Base-by-base conservation (phyloP, 2,329 filamentous ascomycete species). In the Macroventuria anomochaeta region DNA sequence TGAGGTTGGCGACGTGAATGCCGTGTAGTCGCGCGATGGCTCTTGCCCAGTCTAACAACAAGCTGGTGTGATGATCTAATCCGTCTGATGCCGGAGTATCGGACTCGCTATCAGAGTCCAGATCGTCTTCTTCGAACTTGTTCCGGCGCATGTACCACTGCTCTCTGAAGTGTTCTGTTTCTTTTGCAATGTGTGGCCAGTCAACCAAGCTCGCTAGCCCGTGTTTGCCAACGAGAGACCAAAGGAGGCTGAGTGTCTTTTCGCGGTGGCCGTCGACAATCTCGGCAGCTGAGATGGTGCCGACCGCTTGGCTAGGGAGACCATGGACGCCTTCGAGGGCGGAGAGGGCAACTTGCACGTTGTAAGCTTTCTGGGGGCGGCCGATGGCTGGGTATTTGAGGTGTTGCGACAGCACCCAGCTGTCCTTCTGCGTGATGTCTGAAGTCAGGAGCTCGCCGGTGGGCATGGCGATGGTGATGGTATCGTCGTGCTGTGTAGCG, bases 251-350 rank as follows among this genome's bases (percentile, higher is more conserved):
- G 37, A 88, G 76, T 0, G 85, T 88, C 69, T 84, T 87, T 63
- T 88, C 85, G 7, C 85, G 80, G 61, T 87, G 84, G 2, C 85
- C 85, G 59, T 87, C 80, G 6, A 88, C 83, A 39, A 88, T 81
- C 48, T 88, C 83, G 32, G 83, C 80, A 0, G 85, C 78, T 12
- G 72, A 77, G 29, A 86, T 72, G 28, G 76, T 74, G 18, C 73
- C 69, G 5, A 78, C 67, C 11, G 81, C 69, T 25, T 74, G 75
- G 11, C 68, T 63, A 3, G 69, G 73, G 11, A 79, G 70, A 2
- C 78, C 77, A 10, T 68, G 69, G 7, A 80, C 72, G 10, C 72
- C 72, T n/a, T 70, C 65, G 11, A 88, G 71, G 2, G 83, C 82
- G 41, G 77, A 75, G 2, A 88, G 70, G 0, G 83, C 83, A 20